Evolutionary conservation across 768 basidiomycete species (phyloP).

Genomic region (Tulasnella sp.): DNA sequence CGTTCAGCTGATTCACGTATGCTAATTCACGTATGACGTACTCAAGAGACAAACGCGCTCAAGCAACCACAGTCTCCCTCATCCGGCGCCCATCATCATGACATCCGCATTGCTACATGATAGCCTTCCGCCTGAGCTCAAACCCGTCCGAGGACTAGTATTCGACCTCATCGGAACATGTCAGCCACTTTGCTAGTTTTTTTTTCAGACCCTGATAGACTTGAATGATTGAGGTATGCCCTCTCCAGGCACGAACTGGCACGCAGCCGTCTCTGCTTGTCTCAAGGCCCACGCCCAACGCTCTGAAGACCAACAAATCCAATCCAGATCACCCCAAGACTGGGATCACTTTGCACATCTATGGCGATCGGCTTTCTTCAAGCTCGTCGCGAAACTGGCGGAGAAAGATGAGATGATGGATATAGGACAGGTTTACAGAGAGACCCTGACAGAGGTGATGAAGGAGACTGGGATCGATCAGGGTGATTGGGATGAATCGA

Average conservation of each 20-base stretch:
- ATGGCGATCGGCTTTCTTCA: conserved; percentile 16
- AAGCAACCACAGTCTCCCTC: not conserved
- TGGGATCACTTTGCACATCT: conserved; percentile 14
- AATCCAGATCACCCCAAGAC: not conserved
- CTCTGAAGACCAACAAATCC: not conserved
- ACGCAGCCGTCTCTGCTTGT: conserved; percentile 8
- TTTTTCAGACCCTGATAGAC: not conserved
- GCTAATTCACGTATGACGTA: no score
- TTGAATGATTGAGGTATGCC: no score
- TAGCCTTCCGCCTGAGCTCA: conserved; percentile 4
- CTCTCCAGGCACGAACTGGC: conserved; percentile 17
- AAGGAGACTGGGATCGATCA: not conserved
- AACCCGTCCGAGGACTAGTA: conserved; percentile 5
- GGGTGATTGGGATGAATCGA: conserved; percentile 11
- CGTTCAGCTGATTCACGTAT: no score
- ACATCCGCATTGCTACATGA: no score
- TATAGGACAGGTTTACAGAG: conserved; percentile 2
- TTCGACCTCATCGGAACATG: conserved; percentile 19
- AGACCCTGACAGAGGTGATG: conserved; percentile 9
- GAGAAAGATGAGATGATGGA: conserved; percentile 4
- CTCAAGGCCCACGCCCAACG: conserved; percentile 12
- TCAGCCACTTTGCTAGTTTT: not conserved
- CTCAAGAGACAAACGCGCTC: no score
- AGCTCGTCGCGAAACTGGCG: not conserved
- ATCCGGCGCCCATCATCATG: no score